Percentiles rank a stretch among this genome's conserved stretches.
Evolutionary conservation across 768 basidiomycete species (phyloP).

Genomic region (Lactifluus pinguis): DNA sequence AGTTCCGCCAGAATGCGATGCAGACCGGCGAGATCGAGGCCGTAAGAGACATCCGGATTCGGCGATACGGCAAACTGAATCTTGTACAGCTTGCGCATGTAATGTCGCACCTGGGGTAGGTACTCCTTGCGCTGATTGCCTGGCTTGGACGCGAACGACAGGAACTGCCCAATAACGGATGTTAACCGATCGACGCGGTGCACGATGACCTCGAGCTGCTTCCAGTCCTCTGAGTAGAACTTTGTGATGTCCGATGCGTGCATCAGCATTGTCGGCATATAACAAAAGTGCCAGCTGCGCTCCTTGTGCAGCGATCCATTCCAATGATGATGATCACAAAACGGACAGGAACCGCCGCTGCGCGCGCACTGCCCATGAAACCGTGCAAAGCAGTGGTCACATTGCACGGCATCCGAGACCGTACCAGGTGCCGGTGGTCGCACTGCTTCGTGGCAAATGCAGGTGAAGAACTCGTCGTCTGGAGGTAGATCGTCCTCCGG

Average conservation of each 20-base stretch:
- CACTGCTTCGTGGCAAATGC: conserved; percentile 71
- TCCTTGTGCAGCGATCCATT: conserved; percentile 78
- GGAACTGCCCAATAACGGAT: conserved; percentile 68
- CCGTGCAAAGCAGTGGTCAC: conserved; percentile 79
- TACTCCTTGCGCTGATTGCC: conserved; percentile 68
- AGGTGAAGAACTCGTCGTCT: conserved; percentile 73
- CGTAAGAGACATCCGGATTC: conserved; percentile 71
- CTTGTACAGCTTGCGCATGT: conserved; percentile 84
- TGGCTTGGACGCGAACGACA: conserved; percentile 59
- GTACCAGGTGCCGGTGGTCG: conserved; percentile 69
- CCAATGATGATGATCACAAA: conserved; percentile 90
- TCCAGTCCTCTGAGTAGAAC: conserved; percentile 73
- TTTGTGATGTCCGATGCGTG: conserved; percentile 73
- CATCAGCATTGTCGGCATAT: conserved; percentile 58
- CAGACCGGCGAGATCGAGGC: conserved; percentile 71
- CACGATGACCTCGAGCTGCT: conserved; percentile 70
- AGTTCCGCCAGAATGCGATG: conserved; percentile 73
- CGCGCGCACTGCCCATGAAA: conserved; percentile 82
- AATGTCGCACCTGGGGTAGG: conserved; percentile 78
- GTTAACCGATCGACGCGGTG: conserved; percentile 71
- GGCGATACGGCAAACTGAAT: conserved; percentile 86
- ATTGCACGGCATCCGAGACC: conserved; percentile 79
- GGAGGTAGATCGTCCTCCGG: conserved; percentile 76
- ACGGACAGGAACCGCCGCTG: conserved; percentile 85
- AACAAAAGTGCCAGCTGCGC: conserved; percentile 78